These are phyloP conservation scores for Fraxinus velutina DNA, from an alignment of 305 asterid genomes.

Conservation along the genomic window DNA sequence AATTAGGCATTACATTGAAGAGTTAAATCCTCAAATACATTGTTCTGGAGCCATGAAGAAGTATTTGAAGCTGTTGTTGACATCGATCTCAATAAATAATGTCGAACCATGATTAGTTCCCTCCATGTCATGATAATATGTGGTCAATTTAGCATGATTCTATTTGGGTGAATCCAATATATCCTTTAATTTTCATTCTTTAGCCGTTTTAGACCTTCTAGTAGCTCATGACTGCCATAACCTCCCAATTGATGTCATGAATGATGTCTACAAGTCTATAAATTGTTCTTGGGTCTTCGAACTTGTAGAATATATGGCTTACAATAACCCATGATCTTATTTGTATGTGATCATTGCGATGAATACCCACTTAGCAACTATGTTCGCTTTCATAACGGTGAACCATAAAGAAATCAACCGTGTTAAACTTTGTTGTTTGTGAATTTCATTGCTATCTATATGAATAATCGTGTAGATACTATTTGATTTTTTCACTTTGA, in stretches of 20 bases:
- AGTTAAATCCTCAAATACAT: no score
- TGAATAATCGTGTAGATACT: no score
- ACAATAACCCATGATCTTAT: background rate
- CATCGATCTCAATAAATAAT: background rate
- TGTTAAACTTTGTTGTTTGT: no score
- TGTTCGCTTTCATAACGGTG: no score
- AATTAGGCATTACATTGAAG: no score
- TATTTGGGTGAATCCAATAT: background rate
- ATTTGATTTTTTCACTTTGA: background rate
- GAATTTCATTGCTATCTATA: no score
- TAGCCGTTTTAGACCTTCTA: background rate
- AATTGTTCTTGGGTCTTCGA: background rate
- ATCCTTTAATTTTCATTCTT: background rate
- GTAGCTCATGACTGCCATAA: no score
- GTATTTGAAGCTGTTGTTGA: background rate
- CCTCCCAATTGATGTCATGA: no score
- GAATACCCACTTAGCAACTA: no score
- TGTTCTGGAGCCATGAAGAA: background rate
- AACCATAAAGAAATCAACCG: no score
- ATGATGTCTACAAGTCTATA: no score
- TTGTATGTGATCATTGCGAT: background rate
- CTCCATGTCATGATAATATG: background rate
- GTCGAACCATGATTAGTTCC: background rate
- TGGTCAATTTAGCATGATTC: background rate
- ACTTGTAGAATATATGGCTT: no score